These are phyloP conservation scores for Singerocomus inundabilis DNA, from an alignment of 1,284 basidiomycete genomes.

Conservation along the genomic window DNA sequence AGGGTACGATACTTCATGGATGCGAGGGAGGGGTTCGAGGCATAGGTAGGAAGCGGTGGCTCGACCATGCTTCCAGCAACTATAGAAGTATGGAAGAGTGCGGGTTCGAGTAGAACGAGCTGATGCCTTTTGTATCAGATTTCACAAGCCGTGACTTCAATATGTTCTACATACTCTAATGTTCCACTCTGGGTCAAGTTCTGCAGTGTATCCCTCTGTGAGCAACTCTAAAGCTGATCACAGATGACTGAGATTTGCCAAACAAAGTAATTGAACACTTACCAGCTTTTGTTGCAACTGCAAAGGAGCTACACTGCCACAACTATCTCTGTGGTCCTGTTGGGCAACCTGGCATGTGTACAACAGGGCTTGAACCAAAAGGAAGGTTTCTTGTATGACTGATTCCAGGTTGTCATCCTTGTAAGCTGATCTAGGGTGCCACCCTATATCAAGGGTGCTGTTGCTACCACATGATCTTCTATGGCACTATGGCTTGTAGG, in stretches of 20 bases:
- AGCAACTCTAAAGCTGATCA: slow-evolving; percentile 25
- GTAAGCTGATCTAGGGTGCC: too few species aligned
- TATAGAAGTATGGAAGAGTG: slow-evolving; percentile 24
- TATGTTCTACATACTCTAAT: slow-evolving; percentile 21
- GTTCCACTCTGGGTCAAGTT: slow-evolving; percentile 29
- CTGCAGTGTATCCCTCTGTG: slow-evolving; percentile 28
- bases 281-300: too few species aligned
- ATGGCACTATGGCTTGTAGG: too few species aligned
- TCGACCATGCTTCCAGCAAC: slow-evolving; percentile 12
- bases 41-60: slow-evolving; percentile 17
- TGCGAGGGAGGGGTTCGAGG: slow-evolving; percentile 25
- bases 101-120: slow-evolving; percentile 28
- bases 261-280: not conserved
- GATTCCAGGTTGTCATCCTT: too few species aligned
- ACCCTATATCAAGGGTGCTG: too few species aligned
- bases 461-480: too few species aligned
- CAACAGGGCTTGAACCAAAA: too few species aligned
- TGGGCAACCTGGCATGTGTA: too few species aligned
- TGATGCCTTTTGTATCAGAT: slow-evolving; percentile 14
- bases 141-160: not conserved
- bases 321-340: too few species aligned
- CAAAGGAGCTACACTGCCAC: too few species aligned
- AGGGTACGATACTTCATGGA: slow-evolving; percentile 28
- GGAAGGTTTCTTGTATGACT: too few species aligned
- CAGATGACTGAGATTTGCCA: not conserved